phyloP scores from a whole-genome alignment of 371 early-diverging fungal genomes.

The Rhizopus sp. region DNA sequence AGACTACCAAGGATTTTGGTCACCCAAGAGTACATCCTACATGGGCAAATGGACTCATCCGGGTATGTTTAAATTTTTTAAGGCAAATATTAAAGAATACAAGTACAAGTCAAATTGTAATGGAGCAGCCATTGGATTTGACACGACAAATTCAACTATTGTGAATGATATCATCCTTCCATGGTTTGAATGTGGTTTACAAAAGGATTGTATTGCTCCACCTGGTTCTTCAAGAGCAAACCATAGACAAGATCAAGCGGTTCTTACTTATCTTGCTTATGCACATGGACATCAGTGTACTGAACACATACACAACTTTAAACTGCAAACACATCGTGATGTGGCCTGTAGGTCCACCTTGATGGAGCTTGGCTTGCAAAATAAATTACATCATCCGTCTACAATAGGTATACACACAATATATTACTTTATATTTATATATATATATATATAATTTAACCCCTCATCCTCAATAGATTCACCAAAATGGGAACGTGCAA shows the following conservation, averaged over 20 bases:
- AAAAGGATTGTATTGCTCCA: conserved; percentile 67
- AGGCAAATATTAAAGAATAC: conserved; percentile 41
- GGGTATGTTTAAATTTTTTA: conserved; percentile 61
- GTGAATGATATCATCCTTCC: conserved; percentile 50
- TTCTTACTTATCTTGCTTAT: conserved; percentile 58
- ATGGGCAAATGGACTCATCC: conserved; percentile 61
- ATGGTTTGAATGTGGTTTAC: conserved; percentile 59
- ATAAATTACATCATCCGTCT: conserved; percentile 37
- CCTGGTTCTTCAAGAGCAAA: conserved; percentile 58
- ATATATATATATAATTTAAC: background rate
- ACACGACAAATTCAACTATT: conserved; percentile 47
- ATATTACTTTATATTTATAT: conserved; percentile 6
- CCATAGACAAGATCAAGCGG: conserved; percentile 71
- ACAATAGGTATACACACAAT: conserved; percentile 30
- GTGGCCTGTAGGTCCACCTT: conserved; percentile 32
- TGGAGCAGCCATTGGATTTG: conserved; percentile 65
- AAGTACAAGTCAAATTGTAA: conserved; percentile 60
- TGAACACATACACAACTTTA: conserved; percentile 28
- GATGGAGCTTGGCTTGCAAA: conserved; percentile 29
- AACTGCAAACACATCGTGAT: conserved; percentile 44
- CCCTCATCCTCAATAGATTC: conserved; percentile 21
- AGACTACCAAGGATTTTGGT: conserved; percentile 54
- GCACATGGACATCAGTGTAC: conserved; percentile 39
- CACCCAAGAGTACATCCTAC: conserved; percentile 52
- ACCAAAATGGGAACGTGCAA: conserved; percentile 40